Base-by-base conservation (phyloP, 805 yeast genomes). In the Danielozyma ontarioensis region DNA sequence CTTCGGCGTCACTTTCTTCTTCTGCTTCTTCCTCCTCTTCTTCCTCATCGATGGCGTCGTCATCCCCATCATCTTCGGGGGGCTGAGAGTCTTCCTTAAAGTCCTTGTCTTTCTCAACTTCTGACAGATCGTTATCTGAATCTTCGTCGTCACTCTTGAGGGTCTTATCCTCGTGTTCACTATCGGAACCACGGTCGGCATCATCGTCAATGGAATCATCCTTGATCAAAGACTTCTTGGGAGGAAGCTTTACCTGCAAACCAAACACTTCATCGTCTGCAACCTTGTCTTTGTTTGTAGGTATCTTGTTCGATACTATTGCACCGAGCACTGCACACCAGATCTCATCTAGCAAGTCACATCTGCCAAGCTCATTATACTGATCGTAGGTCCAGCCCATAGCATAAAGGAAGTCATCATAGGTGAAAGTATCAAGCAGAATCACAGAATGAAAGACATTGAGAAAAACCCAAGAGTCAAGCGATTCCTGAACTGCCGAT, bases 401-500 rank as follows among this genome's bases (percentile, higher is more conserved):
- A 8, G 76, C 79, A 34, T 75, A 74, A 5, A 81, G 51, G 47
- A 75, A 83, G 44, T 82, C 94, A 57, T 86, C 96, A 59, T 83
- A 84, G 0, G 90, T 80, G 46, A 84, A 80, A 0, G 82, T 72
- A 46, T 81, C 87, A n/a, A 87, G 57, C 4, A 70, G 51, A 21
- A 86, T 59, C 1, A 86, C 76, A 23, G 70, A 69, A 44, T 78
- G 75, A 53, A 79, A 86, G 32, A 83, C 70, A 51, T 84, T 84
- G 18, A 85, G 55, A 47, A 86, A 87, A 2, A 75, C 64, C 95
- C 95, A 87, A 3, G 72, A 54, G 46, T 84, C 89, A 16, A 87
- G 51, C 1, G 81, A 70, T 31, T 72, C 74, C 31, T 59, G 67
- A 3, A 61, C 41, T 5, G 50, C 23, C 5, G 6, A 13, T 6